Percentiles rank a stretch among this genome's conserved stretches.
Evolutionary conservation across 1,139 yeast genomes (phyloP).

Genomic region (Hemisphaericaspora subhashii): DNA sequence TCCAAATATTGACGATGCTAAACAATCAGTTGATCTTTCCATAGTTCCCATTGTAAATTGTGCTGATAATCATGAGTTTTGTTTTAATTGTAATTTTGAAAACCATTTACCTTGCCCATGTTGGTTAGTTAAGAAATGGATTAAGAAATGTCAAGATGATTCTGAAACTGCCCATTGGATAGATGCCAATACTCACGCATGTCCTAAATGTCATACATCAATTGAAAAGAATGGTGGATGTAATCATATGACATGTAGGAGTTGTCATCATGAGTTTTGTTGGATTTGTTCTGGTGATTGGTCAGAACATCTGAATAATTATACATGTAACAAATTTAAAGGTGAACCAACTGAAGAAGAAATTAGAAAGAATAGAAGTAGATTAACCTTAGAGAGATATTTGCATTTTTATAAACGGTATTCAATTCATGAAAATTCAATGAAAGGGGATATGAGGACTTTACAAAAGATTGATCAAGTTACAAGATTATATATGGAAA

Average conservation of each 20-base stretch:
- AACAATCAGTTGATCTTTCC: conserved; percentile 21
- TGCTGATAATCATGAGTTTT: conserved; percentile 65
- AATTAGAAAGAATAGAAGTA: conserved; percentile 32
- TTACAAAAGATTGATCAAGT: conserved; percentile 61
- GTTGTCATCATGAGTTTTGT: conserved; percentile 80
- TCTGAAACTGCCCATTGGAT: conserved; percentile 91
- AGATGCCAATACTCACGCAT: conserved; percentile 79
- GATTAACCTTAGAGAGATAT: conserved; percentile 59
- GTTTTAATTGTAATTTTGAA: conserved; percentile 74
- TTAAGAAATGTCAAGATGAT: conserved; percentile 78
- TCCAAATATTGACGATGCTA: conserved; percentile 16
- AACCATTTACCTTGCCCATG: conserved; percentile 89
- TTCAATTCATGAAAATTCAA: conserved; percentile 75
- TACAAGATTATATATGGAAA: conserved; percentile 59
- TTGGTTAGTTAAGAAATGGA: conserved; percentile 67
- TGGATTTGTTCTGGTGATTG: conserved; percentile 89
- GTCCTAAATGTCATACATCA: conserved; percentile 65
- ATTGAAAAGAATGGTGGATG: conserved; percentile 93
- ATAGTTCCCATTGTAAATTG: conserved; percentile 69
- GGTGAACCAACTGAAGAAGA: conserved; percentile 24
- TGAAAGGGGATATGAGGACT: conserved; percentile 68
- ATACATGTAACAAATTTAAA: conserved; percentile 65
- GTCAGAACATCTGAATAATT: conserved; percentile 68
- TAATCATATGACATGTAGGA: conserved; percentile 89
- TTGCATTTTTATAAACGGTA: conserved; percentile 77